Evolutionary conservation across 768 basidiomycete species (phyloP), one percentile per base, ranked within the genome.

Genomic region (Boletus patriciae): DNA sequence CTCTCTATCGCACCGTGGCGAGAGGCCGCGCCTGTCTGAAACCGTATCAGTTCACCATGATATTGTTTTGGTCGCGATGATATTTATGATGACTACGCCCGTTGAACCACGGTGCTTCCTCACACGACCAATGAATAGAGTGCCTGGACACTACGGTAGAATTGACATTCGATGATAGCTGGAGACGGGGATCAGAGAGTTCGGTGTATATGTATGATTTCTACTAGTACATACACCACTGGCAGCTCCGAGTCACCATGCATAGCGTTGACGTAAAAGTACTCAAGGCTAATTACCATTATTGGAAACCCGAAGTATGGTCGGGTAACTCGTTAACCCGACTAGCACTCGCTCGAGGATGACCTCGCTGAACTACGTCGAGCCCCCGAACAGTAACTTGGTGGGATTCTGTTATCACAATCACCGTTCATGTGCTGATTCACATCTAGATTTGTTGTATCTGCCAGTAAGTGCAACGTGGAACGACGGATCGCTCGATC

Each of bases 361-460:
- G 69, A 50, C 69, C 55, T 69, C 62, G 48, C 37, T 70, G 48
- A 84, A 76, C 70, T 92, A 90, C 65, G 74, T 84, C 25, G 84
- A 80, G 38, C 66, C 75, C 23, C 80, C 84, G 13, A 90, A 90
- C 70, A 75, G 76, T 46, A 92, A 91, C 63, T 74, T 92, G 51
- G 88, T 87, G 55, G 52, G 85, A 71, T 23, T 46, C 12, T 36
- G 13, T 19, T 37, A n/a, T 50, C 31, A 12, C 15, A 7, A 31
- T 23, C 10, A 2, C 29, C 13, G 5, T 25, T 19, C 47, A 19
- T 29, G 49, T 52, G 38, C n/a, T 58, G 41, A 54, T 45, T 50
- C 38, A 12, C 27, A n/a, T 48, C 38, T 61, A 89, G 89, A 77
- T 86, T 58, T 91, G 90, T 66, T 92, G 88, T 64, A 90, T 90